Evolutionary conservation across 2,329 filamentous ascomycete species (phyloP), one percentile per base, ranked within the genome.

Genomic region (Fusarium napiforme): DNA sequence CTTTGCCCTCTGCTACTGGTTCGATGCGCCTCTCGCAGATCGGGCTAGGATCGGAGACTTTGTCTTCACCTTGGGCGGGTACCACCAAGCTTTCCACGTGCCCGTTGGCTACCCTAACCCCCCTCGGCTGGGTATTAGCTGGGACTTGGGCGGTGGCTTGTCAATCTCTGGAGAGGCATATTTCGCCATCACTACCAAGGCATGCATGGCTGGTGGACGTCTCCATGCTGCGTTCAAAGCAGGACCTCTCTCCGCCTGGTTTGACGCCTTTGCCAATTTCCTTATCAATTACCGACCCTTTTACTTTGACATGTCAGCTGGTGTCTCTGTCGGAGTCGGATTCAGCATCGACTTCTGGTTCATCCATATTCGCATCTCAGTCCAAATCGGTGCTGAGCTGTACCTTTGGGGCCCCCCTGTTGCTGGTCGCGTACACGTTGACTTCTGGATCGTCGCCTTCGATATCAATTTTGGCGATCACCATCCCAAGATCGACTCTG

Each of bases 31-130:
- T n/a, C 53, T 60, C 0, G 78, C 75, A 6, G 69, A 78, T 43
- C 40, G 18, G 16, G 14, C 46, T 6, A 59, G 71, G 28, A 67
- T 73, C 9, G 85, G 85, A 4, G 78, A 86, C 67, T 87, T 76
- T 58, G 85, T 87, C 18, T 84, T 86, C 63, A 83, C 82, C 5
- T 63, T 86, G 30, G 85, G 85, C 9, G 85, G 85, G 3, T 87
- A 84, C 69, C 84, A 87, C 67, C 77, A 67, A 6, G 76, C 79
- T 0, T 87, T 79, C 72, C 53, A 55, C 2, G 43, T 67, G 0
- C 84, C 84, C 0, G 21, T 56, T 1, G 71, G 78, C 9, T 87
- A 82, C 52, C 84, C 85, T 0, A 76, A 75, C 4, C 82, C 83
- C 0, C 76, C 78, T 9, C 79, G 84, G 2, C 75, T 86, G 0